Conservation (phyloP, 768 basidiomycete genomes). For the Phlebiopsis gigantea region DNA sequence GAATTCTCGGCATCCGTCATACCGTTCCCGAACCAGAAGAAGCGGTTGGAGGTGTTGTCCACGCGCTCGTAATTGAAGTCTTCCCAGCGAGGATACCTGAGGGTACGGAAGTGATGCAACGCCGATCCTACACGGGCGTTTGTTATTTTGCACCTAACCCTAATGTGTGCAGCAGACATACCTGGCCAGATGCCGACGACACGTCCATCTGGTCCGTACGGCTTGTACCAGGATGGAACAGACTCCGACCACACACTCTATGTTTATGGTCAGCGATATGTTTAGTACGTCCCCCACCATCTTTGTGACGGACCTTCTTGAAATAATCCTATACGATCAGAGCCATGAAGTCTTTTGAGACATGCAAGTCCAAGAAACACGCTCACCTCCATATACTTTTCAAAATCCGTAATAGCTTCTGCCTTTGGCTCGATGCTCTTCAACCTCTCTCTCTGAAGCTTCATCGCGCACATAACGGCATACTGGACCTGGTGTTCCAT, state of each 20-base stretch:
- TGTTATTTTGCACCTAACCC: background rate
- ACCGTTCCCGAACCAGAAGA: slow-evolving; percentile 62
- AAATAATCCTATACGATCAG: slow-evolving; percentile 36
- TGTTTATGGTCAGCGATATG: background rate
- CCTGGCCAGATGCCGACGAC: slow-evolving; percentile 59
- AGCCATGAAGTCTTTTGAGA: background rate
- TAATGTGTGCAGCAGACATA: slow-evolving; percentile 17
- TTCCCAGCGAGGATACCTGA: slow-evolving; percentile 58
- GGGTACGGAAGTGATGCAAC: slow-evolving; percentile 41
- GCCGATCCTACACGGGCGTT: slow-evolving; percentile 36
- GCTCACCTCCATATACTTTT: slow-evolving; percentile 48
- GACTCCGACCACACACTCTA: slow-evolving; percentile 53
- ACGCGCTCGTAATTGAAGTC: slow-evolving; percentile 50
- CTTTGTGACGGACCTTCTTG: slow-evolving; percentile 30
- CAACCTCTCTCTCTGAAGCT: slow-evolving; percentile 57
- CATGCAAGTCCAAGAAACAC: background rate
- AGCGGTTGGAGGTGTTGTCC: slow-evolving; percentile 39
- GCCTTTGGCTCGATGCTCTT: slow-evolving; percentile 55
- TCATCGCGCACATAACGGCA: slow-evolving; percentile 48
- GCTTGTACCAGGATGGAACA: slow-evolving; percentile 62
- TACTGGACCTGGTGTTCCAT: slow-evolving; percentile 56
- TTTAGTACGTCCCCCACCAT: background rate
- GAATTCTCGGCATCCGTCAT: slow-evolving; percentile 49
- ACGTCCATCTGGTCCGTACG: slow-evolving; percentile 49
- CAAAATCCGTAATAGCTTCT: slow-evolving; percentile 57